A percentile compares a stretch with the other conserved stretches of the same genome.
Conservation (phyloP, 2,329 filamentous ascomycete genomes). For the Fusarium verrucosum region DNA sequence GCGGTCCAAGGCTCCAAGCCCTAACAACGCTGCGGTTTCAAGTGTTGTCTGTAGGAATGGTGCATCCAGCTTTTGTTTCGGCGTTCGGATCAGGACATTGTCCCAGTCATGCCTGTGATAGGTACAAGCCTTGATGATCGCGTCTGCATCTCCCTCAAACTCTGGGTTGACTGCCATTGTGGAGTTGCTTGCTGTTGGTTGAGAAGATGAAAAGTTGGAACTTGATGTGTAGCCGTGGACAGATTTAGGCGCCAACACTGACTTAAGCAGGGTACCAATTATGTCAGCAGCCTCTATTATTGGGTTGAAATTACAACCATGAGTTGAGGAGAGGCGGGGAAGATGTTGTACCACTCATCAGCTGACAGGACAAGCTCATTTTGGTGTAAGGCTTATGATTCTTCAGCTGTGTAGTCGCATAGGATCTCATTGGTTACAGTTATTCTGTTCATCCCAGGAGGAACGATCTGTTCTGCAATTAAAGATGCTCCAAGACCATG, state of each 20-base stretch:
- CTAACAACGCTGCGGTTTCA: not conserved
- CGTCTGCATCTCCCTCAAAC: not conserved
- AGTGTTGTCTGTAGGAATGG: not conserved
- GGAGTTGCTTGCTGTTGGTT: not conserved
- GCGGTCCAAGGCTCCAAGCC: not conserved
- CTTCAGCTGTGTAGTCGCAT: not conserved
- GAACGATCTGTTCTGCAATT: too few relatives aligned
- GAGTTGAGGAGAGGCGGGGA: not conserved
- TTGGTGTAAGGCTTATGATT: not conserved
- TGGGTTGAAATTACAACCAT: not conserved
- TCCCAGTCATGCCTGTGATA: slow-evolving; percentile 22
- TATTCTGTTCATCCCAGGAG: too few relatives aligned
- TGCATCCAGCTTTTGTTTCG: slow-evolving; percentile 6
- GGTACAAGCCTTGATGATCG: slow-evolving; percentile 2
- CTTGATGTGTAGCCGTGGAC: too few relatives aligned
- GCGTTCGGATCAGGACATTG: not conserved
- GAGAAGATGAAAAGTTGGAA: not conserved
- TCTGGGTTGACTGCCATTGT: not conserved
- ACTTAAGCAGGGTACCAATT: not conserved
- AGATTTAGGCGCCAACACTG: not conserved
- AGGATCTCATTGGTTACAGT: not conserved
- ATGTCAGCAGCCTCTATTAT: not conserved
- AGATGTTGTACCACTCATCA: not conserved
- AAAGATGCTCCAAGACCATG: too few relatives aligned
- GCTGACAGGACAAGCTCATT: not conserved